Evolutionary conservation across 768 basidiomycete species (phyloP), one percentile per base, ranked within the genome.

Genomic region (Rhizopogon vulgaris): DNA sequence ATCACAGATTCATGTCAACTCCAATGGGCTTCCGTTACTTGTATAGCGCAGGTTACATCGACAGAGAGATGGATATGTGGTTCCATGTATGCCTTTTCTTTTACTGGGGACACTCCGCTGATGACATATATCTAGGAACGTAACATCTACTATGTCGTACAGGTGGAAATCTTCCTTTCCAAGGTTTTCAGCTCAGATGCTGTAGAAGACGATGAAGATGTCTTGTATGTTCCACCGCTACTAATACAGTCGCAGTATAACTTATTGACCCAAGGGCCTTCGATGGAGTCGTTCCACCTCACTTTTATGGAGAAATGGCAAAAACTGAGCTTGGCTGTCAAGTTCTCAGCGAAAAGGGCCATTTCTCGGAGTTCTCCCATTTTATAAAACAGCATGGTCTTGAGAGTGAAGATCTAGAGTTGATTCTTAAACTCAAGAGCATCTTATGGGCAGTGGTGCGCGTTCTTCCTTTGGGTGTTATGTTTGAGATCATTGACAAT

Each of bases 231-330:
- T 24, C 32, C 28, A 11, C 52, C 15, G 42, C 18, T 22, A 22
- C 38, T 12, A 27, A 4, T 47, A 45, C 42, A 22, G 4, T 34
- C n/a, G 32, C 25, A 10, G 18, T 24, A 36, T 47, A 43, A 28
- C 51, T 56, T 27, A 50, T 36, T 4, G 18, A 9, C 18, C 7
- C 38, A 60, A 87, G 85, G n/a, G 77, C 79, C 17, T 90, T 89
- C 52, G 93, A 94, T 48, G 88, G 87, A 11, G 85, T 85, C 10
- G 90, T 93, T 11, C 96, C 95, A 2, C 84, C 89, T 1, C 94
- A 99, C 67, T 98, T 99, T 69, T 95, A 97, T 60, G 95, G 95
- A 18, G 95, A 97, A 68, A 90, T 98, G 80, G 87, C 94, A 41
- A 97, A 96, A 68, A 98, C 96, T 3, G 88, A 90, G 51, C 84